Evolutionary conservation across 1,284 basidiomycete genomes (phyloP).

Genomic region (Tilletia horrida): DNA sequence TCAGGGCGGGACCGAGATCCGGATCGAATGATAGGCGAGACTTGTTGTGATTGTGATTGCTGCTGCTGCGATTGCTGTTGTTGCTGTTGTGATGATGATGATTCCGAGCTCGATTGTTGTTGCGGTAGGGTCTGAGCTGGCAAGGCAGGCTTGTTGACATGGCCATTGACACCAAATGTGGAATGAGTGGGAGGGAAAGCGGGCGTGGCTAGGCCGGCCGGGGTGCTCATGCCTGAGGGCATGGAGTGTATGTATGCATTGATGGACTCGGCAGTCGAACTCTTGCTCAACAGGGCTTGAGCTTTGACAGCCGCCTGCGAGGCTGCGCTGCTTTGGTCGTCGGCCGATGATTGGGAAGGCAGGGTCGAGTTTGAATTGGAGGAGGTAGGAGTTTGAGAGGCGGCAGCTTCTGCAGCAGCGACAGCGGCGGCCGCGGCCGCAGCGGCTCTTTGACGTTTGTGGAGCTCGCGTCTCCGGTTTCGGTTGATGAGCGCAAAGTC

Average conservation of each 20-base stretch:
- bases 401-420: background rate
- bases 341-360: background rate
- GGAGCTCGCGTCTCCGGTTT: slow-evolving; percentile 60
- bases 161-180: too few species aligned
- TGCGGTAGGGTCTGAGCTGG: background rate
- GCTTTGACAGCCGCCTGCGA: background rate
- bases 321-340: background rate
- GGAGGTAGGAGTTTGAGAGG: background rate
- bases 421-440: background rate
- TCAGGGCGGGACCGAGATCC: slow-evolving; percentile 2
- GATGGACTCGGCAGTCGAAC: too few species aligned
- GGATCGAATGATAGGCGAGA: background rate
- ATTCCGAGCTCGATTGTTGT: background rate
- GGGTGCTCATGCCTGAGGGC: too few species aligned
- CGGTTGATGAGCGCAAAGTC: slow-evolving; percentile 97
- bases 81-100: background rate
- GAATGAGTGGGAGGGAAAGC: too few species aligned
- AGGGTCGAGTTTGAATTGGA: too few species aligned
- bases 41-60: background rate
- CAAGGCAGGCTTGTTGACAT: too few species aligned
- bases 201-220: too few species aligned
- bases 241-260: too few species aligned
- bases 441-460: slow-evolving; percentile 38
- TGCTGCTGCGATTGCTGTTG: background rate
- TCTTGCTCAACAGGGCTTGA: background rate